Percentiles rank a stretch among this genome's conserved stretches.
These are phyloP conservation scores for Nakazawaea pomicola DNA, from an alignment of 805 yeast species.

Conservation along the genomic window DNA sequence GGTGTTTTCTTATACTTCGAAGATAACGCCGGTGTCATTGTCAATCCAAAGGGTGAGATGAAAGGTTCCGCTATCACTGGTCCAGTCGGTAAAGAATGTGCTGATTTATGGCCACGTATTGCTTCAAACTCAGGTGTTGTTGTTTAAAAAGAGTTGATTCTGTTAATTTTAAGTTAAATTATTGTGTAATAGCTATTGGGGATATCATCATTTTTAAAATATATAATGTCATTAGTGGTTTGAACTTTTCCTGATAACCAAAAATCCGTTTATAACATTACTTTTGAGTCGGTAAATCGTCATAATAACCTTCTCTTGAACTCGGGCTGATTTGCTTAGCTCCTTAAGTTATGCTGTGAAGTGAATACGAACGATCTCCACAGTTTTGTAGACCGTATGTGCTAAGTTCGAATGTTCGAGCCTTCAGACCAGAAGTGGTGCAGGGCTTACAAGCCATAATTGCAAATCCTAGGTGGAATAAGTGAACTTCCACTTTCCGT, in stretches of 20 bases:
- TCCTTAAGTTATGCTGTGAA: too few relatives aligned
- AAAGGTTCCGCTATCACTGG: conserved; percentile 99
- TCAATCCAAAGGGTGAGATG: conserved; percentile 99
- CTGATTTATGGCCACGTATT: conserved; percentile 99
- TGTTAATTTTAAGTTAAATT: conserved; percentile 13
- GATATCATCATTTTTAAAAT: conserved; percentile 16
- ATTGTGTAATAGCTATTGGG: conserved; percentile 15
- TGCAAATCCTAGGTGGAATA: too few relatives aligned
- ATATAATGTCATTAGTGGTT: conserved; percentile 22
- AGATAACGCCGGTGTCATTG: conserved; percentile 99
- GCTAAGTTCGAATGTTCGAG: too few relatives aligned
- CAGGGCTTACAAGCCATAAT: too few relatives aligned
- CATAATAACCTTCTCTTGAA: not conserved
- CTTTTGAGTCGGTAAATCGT: not conserved
- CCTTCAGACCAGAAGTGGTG: too few relatives aligned
- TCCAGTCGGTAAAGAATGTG: conserved; percentile 99
- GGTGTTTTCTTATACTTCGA: conserved; percentile 99
- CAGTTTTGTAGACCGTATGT: too few relatives aligned
- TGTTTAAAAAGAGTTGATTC: conserved; percentile 54
- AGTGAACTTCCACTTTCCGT: too few relatives aligned
- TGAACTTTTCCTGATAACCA: not conserved
- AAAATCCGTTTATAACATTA: conserved; percentile 1
- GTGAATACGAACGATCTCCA: too few relatives aligned
- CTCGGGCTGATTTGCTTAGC: not conserved
- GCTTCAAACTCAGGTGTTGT: conserved; percentile 99